Evolutionary conservation across 2,329 filamentous ascomycete species (phyloP), one percentile per base, ranked within the genome.

Genomic region (Aschersonia sp.): DNA sequence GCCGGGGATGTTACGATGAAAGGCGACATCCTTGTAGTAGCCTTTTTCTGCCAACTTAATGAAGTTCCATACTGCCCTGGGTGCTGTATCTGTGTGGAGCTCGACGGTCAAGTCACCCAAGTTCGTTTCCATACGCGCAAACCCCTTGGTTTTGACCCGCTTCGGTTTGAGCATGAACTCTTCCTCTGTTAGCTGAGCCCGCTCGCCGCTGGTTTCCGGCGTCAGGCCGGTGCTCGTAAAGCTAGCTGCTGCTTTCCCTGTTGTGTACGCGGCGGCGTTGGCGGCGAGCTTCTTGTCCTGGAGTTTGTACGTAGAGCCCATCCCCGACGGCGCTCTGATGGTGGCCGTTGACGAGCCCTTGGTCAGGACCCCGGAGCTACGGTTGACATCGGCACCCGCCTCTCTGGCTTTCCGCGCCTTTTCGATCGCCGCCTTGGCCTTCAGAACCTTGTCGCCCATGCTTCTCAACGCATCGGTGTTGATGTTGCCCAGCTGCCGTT

Each of bases 41-140:
- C 91, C 91, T 54, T 84, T 86, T 59, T 95, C 85, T 1, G 89
- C 80, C 4, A 98, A 71, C 48, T 85, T 82, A 47, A 94, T 78
- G 59, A 98, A 98, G 64, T 98, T 98, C 88, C 91, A 98, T 2
- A 97, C 92, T 0, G 92, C 89, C 56, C 85, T 85, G 1, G 92
- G 92, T 2, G 92, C 89, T 48, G 83, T 85, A 61, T 98, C 92
- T 2, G 92, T 86, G 53, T 91, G 85, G 4, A 98, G 73, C 61
- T 97, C 91, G 51, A 98, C 70, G 53, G 87, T 96, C 28, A 98
- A 62, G 52, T 89, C 81, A 38, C 92, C 92, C 3, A 86, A 70
- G 52, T 82, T 92, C 0, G 92, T 98, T 55, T 84, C 81, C 44
- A 98, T 77, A n/a, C 88, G 81, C 5, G 85, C 89, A 61, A 95